These are phyloP conservation scores for Blastobotrys elegans DNA, from an alignment of 1,139 yeast genomes.

Conservation along the genomic window DNA sequence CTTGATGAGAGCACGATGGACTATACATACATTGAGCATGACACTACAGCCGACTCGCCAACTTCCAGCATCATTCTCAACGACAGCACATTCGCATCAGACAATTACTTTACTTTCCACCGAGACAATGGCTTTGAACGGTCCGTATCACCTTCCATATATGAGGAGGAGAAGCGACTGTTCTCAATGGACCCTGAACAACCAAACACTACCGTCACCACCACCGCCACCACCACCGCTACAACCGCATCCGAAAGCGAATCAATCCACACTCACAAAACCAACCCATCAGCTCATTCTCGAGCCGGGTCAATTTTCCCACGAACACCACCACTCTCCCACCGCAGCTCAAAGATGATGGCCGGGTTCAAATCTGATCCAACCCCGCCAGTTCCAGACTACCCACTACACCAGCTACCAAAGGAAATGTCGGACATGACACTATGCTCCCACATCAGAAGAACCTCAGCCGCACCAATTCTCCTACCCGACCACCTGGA, in stretches of 20 bases:
- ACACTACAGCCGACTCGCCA: neutral
- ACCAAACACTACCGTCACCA: neutral
- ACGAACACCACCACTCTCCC: conserved; percentile 4
- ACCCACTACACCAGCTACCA: neutral
- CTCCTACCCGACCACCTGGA: neutral
- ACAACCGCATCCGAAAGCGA: neutral
- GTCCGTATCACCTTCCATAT: neutral
- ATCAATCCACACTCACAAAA: neutral
- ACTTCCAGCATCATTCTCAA: neutral
- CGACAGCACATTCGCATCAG: neutral
- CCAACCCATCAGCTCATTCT: neutral
- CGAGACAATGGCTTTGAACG: neutral
- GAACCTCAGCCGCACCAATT: neutral
- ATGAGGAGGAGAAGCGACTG: neutral
- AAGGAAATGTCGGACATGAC: neutral
- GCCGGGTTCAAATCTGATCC: conserved; percentile 6
- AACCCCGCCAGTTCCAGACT: neutral
- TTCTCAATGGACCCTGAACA: neutral
- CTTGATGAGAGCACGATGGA: neutral
- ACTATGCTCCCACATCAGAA: neutral
- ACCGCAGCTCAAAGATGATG: conserved; percentile 7
- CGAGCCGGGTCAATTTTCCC: conserved; percentile 6
- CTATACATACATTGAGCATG: neutral
- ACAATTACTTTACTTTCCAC: neutral
- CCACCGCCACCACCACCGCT: neutral